Conservation (phyloP, 1,284 basidiomycete species). For the Rhizoctonia solani region DNA sequence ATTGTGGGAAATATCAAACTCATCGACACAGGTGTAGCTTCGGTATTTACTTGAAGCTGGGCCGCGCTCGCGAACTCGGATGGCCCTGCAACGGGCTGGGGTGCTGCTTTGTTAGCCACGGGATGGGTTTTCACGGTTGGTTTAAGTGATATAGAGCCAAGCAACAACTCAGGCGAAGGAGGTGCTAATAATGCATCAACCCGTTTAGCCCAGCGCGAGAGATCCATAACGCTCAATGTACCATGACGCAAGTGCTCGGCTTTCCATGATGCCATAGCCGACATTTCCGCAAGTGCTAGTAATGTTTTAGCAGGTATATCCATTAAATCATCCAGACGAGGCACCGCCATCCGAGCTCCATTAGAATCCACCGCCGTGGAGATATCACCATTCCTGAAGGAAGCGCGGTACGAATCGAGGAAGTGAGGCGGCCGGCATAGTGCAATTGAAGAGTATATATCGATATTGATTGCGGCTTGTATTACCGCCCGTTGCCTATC, state of each 20-base stretch:
- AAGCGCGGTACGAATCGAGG: conserved; percentile 20
- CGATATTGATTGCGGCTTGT: conserved; percentile 28
- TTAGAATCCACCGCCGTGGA: neutral
- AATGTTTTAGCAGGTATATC: conserved; percentile 26
- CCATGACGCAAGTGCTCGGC: conserved; percentile 31
- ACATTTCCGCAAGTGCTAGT: conserved; percentile 28
- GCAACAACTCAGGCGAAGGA: conserved; percentile 7
- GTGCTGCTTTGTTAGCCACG: too few species aligned
- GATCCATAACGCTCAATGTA: conserved; percentile 30
- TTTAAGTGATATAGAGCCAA: neutral
- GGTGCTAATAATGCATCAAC: conserved; percentile 25
- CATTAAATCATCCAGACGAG: conserved; percentile 27
- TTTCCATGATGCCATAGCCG: conserved; percentile 32
- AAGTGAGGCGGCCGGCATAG: conserved; percentile 23
- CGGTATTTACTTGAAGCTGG: too few species aligned
- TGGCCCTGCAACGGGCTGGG: too few species aligned
- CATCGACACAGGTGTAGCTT: too few species aligned
- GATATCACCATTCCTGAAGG: conserved; percentile 12
- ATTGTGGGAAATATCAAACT: too few species aligned
- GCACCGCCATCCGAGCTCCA: conserved; percentile 12
- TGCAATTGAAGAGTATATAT: conserved; percentile 24
- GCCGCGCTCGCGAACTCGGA: too few species aligned
- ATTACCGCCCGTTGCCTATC: conserved; percentile 27
- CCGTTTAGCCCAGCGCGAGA: conserved; percentile 33
- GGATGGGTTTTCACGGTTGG: too few species aligned